These are phyloP conservation scores for Mycosphaerella sp. DNA, from an alignment of 2,329 filamentous ascomycete genomes.

Conservation along the genomic window DNA sequence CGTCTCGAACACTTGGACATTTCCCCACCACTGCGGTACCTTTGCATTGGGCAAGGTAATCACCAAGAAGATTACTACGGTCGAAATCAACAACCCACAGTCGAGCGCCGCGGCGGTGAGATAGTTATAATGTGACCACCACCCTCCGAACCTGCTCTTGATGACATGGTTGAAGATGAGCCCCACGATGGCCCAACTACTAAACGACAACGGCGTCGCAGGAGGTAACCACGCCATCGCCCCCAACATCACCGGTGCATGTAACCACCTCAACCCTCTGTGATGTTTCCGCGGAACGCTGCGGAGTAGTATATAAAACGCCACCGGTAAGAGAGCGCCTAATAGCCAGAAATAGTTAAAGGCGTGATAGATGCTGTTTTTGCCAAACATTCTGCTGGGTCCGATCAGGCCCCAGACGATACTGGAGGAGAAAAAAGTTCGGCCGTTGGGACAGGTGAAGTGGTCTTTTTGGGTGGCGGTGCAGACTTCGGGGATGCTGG, in stretches of 20 bases:
- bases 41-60: slow-evolving; percentile 75
- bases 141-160: slow-evolving; percentile 60
- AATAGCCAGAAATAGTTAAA: slow-evolving; percentile 77
- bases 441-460: slow-evolving; percentile 79
- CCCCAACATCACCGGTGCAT: slow-evolving; percentile 67
- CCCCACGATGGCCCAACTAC: slow-evolving; percentile 78
- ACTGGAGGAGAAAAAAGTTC: slow-evolving; percentile 84
- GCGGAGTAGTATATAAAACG: slow-evolving; percentile 59
- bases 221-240: slow-evolving; percentile 81
- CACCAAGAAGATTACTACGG: slow-evolving; percentile 78
- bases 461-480: slow-evolving; percentile 74
- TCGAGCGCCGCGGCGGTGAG: slow-evolving; percentile 77
- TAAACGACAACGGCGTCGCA: slow-evolving; percentile 74
- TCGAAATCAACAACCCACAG: slow-evolving; percentile 72
- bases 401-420: slow-evolving; percentile 85
- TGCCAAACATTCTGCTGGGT: slow-evolving; percentile 73
- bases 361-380: slow-evolving; percentile 63
- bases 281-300: slow-evolving; percentile 14
- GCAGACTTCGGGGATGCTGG: slow-evolving; percentile 68
- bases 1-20: slow-evolving; percentile 51
- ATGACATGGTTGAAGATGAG: slow-evolving; percentile 76
- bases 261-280: slow-evolving; percentile 13
- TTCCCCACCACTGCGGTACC: slow-evolving; percentile 80
- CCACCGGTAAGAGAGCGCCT: slow-evolving; percentile 66
- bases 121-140: slow-evolving; percentile 93